These are phyloP conservation scores for Trichothecium sympodiale DNA, from an alignment of 2,329 filamentous ascomycete genomes.

Conservation along the genomic window DNA sequence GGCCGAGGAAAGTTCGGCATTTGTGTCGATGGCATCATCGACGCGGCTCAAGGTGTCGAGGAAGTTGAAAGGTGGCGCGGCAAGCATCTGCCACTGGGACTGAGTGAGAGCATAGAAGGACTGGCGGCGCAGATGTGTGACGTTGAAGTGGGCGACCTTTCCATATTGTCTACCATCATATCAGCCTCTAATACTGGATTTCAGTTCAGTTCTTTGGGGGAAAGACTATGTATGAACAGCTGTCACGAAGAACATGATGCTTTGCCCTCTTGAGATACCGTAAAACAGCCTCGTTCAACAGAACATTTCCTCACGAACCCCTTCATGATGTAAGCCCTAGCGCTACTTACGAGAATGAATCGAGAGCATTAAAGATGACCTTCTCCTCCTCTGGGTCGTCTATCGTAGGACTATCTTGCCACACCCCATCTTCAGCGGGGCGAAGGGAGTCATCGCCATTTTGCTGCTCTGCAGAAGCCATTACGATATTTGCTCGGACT, in stretches of 20 bases:
- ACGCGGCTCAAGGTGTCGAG: slow-evolving; percentile 67
- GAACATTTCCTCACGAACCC: too few species aligned
- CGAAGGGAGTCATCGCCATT: too few species aligned
- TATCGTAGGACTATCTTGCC: neutral
- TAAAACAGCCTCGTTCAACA: too few species aligned
- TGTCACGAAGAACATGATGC: too few species aligned
- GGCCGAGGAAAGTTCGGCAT: slow-evolving; percentile 69
- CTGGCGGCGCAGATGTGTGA: slow-evolving; percentile 80
- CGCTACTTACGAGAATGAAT: slow-evolving; percentile 86
- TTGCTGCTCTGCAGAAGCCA: too few species aligned
- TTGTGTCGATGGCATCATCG: slow-evolving; percentile 80
- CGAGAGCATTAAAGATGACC: slow-evolving; percentile 71
- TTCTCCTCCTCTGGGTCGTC: slow-evolving; percentile 66
- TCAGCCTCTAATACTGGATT: neutral
- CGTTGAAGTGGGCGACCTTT: slow-evolving; percentile 75
- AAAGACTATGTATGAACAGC: neutral
- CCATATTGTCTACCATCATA: slow-evolving; percentile 60
- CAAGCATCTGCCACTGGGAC: slow-evolving; percentile 72
- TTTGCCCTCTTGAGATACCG: too few species aligned
- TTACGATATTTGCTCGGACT: too few species aligned
- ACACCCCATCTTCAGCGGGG: too few species aligned
- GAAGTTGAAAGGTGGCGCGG: slow-evolving; percentile 70
- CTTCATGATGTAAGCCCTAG: too few species aligned
- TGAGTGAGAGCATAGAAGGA: slow-evolving; percentile 87
- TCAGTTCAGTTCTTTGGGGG: too few species aligned